Evolutionary conservation across 108 stramenopile species (phyloP).

Genomic region (Stephanodiscus triporus): DNA sequence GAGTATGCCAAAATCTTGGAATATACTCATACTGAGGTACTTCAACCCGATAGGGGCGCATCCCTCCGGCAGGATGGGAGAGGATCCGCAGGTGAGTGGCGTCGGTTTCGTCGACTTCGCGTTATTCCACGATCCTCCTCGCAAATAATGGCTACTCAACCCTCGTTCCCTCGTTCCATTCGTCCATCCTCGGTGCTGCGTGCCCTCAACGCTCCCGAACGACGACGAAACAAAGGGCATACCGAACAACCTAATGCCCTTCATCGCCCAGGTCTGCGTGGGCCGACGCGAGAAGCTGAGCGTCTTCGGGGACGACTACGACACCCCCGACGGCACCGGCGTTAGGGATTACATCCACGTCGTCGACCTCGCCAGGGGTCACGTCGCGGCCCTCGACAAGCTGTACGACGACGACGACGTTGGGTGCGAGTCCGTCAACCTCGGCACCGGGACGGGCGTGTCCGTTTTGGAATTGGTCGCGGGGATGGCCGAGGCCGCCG

Average conservation of each 20-base stretch:
- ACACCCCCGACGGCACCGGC: slow-evolving; percentile 98
- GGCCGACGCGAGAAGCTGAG: slow-evolving; percentile 91
- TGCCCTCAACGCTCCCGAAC: too few species aligned
- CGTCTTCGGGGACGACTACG: slow-evolving; percentile 97
- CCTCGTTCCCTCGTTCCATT: not conserved
- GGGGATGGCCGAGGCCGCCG: slow-evolving; percentile 92
- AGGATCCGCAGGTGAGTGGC: slow-evolving; percentile 92
- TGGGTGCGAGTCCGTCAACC: slow-evolving; percentile 91
- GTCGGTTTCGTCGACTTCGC: slow-evolving; percentile 59
- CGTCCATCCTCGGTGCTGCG: too few species aligned
- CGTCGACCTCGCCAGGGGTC: slow-evolving; percentile 97
- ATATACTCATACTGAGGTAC: slow-evolving; percentile 91
- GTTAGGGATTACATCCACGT: slow-evolving; percentile 99
- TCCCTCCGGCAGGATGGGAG: slow-evolving; percentile 94
- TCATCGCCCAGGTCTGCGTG: slow-evolving; percentile 90
- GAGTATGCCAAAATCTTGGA: slow-evolving; percentile 61
- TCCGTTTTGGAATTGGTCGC: slow-evolving; percentile 94
- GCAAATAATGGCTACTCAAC: too few species aligned
- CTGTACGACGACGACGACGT: slow-evolving; percentile 61
- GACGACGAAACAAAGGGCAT: too few species aligned
- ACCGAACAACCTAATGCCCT: slow-evolving; percentile 98
- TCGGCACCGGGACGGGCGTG: slow-evolving; percentile 95
- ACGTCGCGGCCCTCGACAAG: slow-evolving; percentile 92
- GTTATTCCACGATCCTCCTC: too few species aligned
- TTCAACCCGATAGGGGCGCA: slow-evolving; percentile 99